Conservation (phyloP, 176 grass and related monocot species). For the Zoysia japonica region DNA sequence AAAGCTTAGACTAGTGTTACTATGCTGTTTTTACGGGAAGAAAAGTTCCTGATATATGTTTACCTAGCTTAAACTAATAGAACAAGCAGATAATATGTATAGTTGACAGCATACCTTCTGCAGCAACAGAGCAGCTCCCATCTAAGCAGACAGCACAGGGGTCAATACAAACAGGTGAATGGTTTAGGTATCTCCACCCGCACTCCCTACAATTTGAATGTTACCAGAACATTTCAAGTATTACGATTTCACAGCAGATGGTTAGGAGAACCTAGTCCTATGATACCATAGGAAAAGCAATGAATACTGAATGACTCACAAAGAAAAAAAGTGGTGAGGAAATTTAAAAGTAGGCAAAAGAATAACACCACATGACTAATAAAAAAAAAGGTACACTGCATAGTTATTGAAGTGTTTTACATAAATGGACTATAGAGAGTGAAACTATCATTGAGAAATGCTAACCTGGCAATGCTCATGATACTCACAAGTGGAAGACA, state of each 20-base stretch:
- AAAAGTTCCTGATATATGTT: not conserved
- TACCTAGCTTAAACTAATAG: slow-evolving; percentile 4
- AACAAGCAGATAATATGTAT: slow-evolving; percentile 3
- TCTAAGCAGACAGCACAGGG: slow-evolving; percentile 94
- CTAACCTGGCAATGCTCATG: slow-evolving; percentile 87
- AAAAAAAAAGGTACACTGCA: not conserved
- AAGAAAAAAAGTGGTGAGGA: slow-evolving; percentile 6
- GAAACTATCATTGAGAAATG: not conserved
- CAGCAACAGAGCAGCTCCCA: slow-evolving; percentile 75
- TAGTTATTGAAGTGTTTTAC: slow-evolving; percentile 17
- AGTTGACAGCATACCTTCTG: slow-evolving; percentile 59
- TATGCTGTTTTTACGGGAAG: not conserved
- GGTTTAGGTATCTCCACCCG: slow-evolving; percentile 73
- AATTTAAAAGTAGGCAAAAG: not conserved
- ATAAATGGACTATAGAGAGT: not conserved
- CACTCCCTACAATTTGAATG: slow-evolving; percentile 65
- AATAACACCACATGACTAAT: not conserved
- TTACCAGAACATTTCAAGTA: not conserved
- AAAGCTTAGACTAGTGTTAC: slow-evolving; percentile 6
- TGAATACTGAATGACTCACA: not conserved
- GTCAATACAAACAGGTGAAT: slow-evolving; percentile 69
- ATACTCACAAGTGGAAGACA: slow-evolving; percentile 94
- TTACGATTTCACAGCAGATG: not conserved
- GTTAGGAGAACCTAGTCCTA: slow-evolving; percentile 12
- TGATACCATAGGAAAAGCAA: slow-evolving; percentile 26